Percentiles rank a stretch among this genome's conserved stretches.
Conservation (phyloP, 306 rosid genomes). For the Carpinus viminea region DNA sequence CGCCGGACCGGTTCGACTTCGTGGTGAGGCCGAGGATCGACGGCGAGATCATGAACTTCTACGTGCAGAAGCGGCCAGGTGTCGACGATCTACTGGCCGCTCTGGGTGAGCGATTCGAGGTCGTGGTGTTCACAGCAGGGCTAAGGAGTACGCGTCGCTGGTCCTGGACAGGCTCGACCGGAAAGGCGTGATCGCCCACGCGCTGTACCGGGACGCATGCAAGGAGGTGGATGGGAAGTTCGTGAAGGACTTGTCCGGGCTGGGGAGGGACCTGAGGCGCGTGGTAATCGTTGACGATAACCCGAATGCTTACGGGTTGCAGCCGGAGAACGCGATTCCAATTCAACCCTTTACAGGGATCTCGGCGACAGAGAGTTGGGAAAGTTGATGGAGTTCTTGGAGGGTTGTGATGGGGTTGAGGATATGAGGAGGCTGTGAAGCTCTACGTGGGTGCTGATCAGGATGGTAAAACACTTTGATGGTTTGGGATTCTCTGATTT, state of each 20-base stretch:
- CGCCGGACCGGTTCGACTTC: conserved; percentile 65
- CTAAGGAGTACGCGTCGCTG: conserved; percentile 75
- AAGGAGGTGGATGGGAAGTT: conserved; percentile 58
- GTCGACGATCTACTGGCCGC: conserved; percentile 58
- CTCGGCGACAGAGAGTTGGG: conserved; percentile 57
- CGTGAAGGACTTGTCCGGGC: conserved; percentile 66
- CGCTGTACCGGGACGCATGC: conserved; percentile 81
- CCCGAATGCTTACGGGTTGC: conserved; percentile 64
- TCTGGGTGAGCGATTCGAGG: conserved; percentile 58
- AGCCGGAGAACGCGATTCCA: conserved; percentile 77
- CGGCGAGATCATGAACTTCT: conserved; percentile 59
- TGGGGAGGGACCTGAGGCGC: conserved; percentile 65
- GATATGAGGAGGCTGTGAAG: conserved; percentile 84
- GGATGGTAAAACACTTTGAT: not conserved
- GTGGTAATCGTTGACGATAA: conserved; percentile 85
- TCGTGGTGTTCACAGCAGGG: conserved; percentile 89
- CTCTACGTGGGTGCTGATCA: conserved; percentile 17
- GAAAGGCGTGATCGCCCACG: conserved; percentile 56
- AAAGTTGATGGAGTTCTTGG: conserved; percentile 53
- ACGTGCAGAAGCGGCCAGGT: conserved; percentile 86
- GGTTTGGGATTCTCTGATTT: not conserved
- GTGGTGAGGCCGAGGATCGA: conserved; percentile 70
- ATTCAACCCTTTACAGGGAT: conserved; percentile 66
- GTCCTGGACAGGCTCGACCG: conserved; percentile 74
- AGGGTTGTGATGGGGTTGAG: conserved; percentile 47